Base-by-base conservation (phyloP, 345 rosid genomes). In the Acer saccharum region DNA sequence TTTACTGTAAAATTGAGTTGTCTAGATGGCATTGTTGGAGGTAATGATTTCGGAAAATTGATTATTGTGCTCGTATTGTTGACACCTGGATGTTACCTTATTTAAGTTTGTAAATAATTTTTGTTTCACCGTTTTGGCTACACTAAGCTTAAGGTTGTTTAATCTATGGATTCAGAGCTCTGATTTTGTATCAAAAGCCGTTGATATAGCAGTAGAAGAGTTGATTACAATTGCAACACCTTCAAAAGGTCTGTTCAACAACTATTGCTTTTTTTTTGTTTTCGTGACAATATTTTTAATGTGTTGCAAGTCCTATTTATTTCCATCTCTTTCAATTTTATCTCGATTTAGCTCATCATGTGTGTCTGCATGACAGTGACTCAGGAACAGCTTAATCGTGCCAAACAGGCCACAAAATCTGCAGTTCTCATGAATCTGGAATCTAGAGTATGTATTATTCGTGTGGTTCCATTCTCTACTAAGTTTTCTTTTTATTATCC, bases 401-500 rank as follows among this genome's bases (percentile, higher is more conserved):
- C 93, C 14, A 89, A 90, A 75, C 80, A 84, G 81, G 79, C 97
- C 68, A 90, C 93, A 73, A 90, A 87, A 86, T 89, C 97, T 67
- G 93, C 94, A 29, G 92, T 90, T 43, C 79, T 92, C 41, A 87
- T 90, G 93, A 90, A 90, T 79, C 84, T 92, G 66, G 97, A 92
- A 83, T 90, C 93, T 77, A 88, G 91, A 83, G 94, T 92, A 90
- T 61, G 68, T 60, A 17, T 32, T 20, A 13, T 25, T 46, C 43
- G 23, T 54, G n/a, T 64, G 60, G 16, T 16, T 18, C 44, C 18
- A 32, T 39, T n/a, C 20, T 18, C 29, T 9, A 18, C 60, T 21
- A 52, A 5, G 9, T 16, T 4, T 6, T 63, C 46, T 20, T 67
- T 20, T 64, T 21, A 27, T 23, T 27, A 27, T 35, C 20, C 29